A percentile compares a stretch with the other conserved stretches of the same genome.
These are phyloP conservation scores for Yamadazyma triangularis DNA, from an alignment of 1,139 yeast species.

Conservation along the genomic window DNA sequence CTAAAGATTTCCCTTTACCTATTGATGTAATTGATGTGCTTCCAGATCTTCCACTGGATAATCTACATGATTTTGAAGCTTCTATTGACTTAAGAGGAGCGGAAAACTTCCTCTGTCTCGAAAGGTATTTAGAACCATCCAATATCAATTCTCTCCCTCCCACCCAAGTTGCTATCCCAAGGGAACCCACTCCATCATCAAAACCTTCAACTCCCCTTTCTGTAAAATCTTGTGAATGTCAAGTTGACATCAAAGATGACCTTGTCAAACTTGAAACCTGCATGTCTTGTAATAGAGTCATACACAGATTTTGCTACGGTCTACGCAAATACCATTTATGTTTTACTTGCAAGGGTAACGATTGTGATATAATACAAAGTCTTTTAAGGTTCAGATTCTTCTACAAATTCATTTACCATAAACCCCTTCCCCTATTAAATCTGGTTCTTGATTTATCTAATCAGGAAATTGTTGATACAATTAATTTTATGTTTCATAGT, in stretches of 20 bases:
- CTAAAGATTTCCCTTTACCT: too few species aligned
- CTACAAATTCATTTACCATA: conserved; percentile 1
- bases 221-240: conserved; percentile 8
- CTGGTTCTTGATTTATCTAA: conserved; percentile 2
- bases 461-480: neutral
- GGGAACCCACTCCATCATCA: too few species aligned
- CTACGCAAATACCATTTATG: neutral
- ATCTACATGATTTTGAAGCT: too few species aligned
- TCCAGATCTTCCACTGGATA: too few species aligned
- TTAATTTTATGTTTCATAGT: conserved; percentile 3
- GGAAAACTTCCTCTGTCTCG: too few species aligned
- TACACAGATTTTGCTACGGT: conserved; percentile 4
- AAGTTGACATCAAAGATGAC: neutral
- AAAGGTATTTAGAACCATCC: too few species aligned
- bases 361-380: neutral
- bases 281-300: conserved; percentile 1
- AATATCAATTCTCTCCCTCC: too few species aligned
- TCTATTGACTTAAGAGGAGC: too few species aligned
- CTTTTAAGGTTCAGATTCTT: conserved; percentile 3
- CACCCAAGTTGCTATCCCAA: too few species aligned
- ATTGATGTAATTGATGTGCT: too few species aligned
- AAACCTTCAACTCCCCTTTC: too few species aligned
- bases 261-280: neutral
- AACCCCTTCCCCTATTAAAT: neutral
- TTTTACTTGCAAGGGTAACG: conserved; percentile 2